These are phyloP conservation scores for Penicillium italicum DNA, from an alignment of 2,329 filamentous ascomycete species.

Conservation along the genomic window DNA sequence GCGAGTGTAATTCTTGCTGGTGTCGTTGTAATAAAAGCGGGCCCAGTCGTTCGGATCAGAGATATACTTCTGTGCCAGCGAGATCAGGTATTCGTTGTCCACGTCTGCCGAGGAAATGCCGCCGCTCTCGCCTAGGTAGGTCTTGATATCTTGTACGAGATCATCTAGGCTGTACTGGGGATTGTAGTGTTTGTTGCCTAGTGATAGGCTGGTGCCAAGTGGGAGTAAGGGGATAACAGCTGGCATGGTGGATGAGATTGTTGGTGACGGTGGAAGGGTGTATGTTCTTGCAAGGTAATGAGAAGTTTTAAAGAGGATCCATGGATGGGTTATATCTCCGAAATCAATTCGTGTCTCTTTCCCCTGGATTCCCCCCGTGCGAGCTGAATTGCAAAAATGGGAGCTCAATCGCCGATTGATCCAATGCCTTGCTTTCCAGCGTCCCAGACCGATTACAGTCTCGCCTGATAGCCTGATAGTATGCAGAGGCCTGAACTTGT, in stretches of 20 bases:
- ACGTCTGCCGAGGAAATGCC: constrained; percentile 28
- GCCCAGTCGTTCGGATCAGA: constrained; percentile 30
- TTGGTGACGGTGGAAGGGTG: neutral
- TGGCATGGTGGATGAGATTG: constrained; percentile 10
- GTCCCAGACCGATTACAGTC: constrained; percentile 1
- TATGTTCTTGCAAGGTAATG: neutral
- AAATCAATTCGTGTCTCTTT: neutral
- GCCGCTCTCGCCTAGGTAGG: constrained; percentile 25
- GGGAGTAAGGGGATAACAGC: constrained; percentile 13
- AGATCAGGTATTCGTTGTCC: constrained; percentile 26
- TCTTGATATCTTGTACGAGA: constrained; percentile 29
- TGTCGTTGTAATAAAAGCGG: constrained; percentile 29
- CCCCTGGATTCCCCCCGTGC: constrained; percentile 1
- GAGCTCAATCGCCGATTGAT: constrained; percentile 20
- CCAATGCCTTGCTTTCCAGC: constrained; percentile 4
- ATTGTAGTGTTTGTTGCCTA: constrained; percentile 18
- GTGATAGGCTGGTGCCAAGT: constrained; percentile 12
- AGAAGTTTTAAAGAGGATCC: neutral
- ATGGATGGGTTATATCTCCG: neutral
- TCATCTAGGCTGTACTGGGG: constrained; percentile 22
- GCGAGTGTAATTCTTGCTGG: constrained; percentile 34
- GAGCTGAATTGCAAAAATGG: constrained; percentile 1
- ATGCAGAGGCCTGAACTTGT: neutral
- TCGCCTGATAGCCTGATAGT: neutral
- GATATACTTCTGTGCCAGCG: constrained; percentile 26